Evolutionary conservation across 2,329 filamentous ascomycete species (phyloP), one percentile per base, ranked within the genome.

Genomic region (Chrysosporium queenslandicum): DNA sequence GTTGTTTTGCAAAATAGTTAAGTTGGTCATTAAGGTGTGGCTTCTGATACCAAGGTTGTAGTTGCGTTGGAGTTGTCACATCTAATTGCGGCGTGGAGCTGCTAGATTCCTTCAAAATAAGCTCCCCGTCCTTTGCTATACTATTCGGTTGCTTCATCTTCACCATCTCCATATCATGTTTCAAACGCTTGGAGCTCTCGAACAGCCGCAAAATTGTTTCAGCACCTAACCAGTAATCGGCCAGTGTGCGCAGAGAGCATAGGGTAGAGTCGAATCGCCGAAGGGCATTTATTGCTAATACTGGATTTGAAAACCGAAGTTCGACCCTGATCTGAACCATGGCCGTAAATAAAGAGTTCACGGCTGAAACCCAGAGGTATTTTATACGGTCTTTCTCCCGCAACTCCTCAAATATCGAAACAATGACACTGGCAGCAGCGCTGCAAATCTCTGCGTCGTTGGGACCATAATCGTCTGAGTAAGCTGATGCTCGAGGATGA

Each of bases 251-350:
- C 20, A 73, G 61, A 8, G 69, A 72, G 53, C 67, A 64, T 1
- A 69, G 62, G 1, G 68, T 67, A 1, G 70, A 72, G 53, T 72
- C 69, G 46, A 71, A 72, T 16, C 70, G 67, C 32, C 70, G 67
- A 43, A 73, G 64, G 14, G 69, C 70, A 49, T 71, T 72, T 57
- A 72, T 72, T 3, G 70, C 70, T 8, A 73, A 58, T 2, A 73
- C 67, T 3, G 70, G 70, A 42, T 73, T 73, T 2, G 70, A 72
- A 53, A 73, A 72, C 20, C 69, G 68, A 18, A 73, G 63, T 53
- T 73, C 70, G 6, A 72, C 70, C 16, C 70, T 67, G 6, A 73
- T 69, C 61, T 73, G 70, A 25, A 73, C 71, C 70, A 73, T 72
- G 14, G 70, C 70, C 4, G 70, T 73, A 58, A 73, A 73, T 4